Conservation (phyloP, 495 filamentous ascomycete genomes). For the Amorphotheca resinae region DNA sequence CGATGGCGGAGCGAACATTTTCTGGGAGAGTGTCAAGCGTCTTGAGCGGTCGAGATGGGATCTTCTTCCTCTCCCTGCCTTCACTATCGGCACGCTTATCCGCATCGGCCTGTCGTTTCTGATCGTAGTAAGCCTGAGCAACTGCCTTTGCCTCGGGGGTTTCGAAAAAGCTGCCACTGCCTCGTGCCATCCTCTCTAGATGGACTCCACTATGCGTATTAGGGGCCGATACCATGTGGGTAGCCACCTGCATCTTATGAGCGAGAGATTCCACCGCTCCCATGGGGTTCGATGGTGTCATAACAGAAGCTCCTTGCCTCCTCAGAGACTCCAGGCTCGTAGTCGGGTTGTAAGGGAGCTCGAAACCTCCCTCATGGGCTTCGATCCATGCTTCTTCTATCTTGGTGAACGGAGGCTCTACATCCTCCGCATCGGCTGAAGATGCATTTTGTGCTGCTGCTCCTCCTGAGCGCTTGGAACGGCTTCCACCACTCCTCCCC, state of each 20-base stretch:
- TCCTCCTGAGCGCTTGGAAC: neutral
- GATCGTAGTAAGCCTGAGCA: constrained; percentile 1
- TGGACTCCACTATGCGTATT: constrained; percentile 2
- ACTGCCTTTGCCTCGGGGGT: constrained; percentile 10
- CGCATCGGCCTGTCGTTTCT: constrained; percentile 2
- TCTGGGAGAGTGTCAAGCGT: neutral
- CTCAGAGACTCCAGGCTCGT: constrained; percentile 5
- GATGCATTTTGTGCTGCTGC: too few relatives aligned
- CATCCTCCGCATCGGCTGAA: neutral
- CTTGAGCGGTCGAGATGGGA: neutral
- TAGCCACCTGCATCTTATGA: constrained; percentile 10
- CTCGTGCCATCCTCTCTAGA: constrained; percentile 1
- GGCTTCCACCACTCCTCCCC: neutral
- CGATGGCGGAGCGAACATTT: constrained; percentile 17
- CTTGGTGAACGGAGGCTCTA: neutral
- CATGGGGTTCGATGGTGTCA: neutral
- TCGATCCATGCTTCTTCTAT: constrained; percentile 7
- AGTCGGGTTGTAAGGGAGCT: constrained; percentile 8
- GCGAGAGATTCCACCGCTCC: constrained; percentile 7
- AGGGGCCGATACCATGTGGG: neutral
- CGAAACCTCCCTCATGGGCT: constrained; percentile 1
- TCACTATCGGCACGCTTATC: neutral
- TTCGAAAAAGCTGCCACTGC: constrained; percentile 15
- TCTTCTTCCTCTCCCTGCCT: neutral
- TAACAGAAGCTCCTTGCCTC: constrained; percentile 4